Percentiles rank a stretch among this genome's conserved stretches.
These are phyloP conservation scores for Phoma sp. DNA, from an alignment of 2,329 filamentous ascomycete genomes.

Conservation along the genomic window DNA sequence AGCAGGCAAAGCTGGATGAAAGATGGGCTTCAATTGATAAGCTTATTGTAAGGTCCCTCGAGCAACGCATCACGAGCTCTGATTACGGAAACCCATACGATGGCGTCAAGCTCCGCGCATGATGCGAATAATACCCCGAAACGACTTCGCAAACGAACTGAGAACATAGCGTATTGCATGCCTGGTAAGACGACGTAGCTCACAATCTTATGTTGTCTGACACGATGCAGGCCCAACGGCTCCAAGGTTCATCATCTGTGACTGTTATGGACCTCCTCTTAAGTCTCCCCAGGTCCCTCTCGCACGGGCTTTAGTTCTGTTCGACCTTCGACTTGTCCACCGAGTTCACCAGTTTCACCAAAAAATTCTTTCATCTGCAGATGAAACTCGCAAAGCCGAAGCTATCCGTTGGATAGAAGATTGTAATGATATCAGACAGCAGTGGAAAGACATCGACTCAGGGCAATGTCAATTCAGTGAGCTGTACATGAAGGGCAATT, in stretches of 20 bases:
- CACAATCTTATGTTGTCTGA: constrained; percentile 1
- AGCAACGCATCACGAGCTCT: constrained; percentile 1
- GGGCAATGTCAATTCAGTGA: not conserved
- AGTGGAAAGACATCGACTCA: constrained; percentile 1
- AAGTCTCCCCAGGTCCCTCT: not conserved
- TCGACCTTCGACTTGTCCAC: not conserved
- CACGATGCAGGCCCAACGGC: not conserved
- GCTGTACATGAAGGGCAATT: not conserved
- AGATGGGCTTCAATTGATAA: not conserved
- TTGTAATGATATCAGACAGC: not conserved
- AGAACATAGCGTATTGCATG: not conserved
- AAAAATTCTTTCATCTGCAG: constrained; percentile 2
- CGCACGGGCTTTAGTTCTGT: constrained; percentile 3
- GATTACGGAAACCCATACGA: not conserved
- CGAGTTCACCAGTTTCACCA: not conserved
- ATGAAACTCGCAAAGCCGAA: constrained; percentile 3
- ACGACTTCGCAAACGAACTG: constrained; percentile 2
- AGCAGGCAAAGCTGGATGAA: not conserved
- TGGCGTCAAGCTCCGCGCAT: constrained; percentile 5
- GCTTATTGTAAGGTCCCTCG: not conserved
- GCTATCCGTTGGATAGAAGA: not conserved
- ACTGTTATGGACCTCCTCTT: constrained; percentile 1
- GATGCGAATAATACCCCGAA: constrained; percentile 1
- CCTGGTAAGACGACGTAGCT: not conserved
- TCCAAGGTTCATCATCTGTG: not conserved